Evolutionary conservation across 345 rosid species (phyloP).

Genomic region (Cardiospermum halicacabum): DNA sequence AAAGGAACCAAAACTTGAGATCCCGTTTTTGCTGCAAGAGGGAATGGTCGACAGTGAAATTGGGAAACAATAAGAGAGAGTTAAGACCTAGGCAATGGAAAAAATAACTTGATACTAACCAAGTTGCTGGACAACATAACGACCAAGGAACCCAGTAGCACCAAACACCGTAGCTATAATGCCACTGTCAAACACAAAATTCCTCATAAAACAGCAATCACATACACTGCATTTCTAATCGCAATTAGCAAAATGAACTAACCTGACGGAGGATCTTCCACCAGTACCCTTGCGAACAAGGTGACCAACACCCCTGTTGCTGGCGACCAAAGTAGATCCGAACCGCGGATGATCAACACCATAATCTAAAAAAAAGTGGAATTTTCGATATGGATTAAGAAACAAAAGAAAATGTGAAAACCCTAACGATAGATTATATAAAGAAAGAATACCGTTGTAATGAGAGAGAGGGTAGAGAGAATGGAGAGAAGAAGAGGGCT

Average conservation of each 20-base stretch:
- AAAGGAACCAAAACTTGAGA: conserved; percentile 97
- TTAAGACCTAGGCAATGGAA: background rate
- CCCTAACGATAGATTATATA: conserved; percentile 4
- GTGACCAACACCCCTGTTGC: conserved; percentile 68
- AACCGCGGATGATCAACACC: conserved; percentile 57
- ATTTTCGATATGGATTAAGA: background rate
- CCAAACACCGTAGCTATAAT: conserved; percentile 94
- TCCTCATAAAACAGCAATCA: background rate
- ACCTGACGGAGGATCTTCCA: conserved; percentile 99
- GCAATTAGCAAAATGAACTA: background rate
- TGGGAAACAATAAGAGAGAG: background rate
- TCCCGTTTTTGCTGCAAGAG: conserved; percentile 79
- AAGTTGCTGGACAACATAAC: conserved; percentile 96
- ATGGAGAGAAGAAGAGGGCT: conserved; percentile 41
- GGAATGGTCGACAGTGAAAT: background rate
- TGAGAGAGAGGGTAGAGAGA: conserved; percentile 46
- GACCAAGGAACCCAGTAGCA: conserved; percentile 97
- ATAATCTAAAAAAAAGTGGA: conserved; percentile 53
- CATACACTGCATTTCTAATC: background rate
- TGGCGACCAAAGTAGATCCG: conserved; percentile 56
- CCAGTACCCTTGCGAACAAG: conserved; percentile 98
- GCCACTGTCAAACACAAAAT: conserved; percentile 50
- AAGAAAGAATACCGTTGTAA: conserved; percentile 37
- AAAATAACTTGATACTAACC: conserved; percentile 48
- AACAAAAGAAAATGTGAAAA: background rate